These are phyloP conservation scores for Globisporangium splendens DNA, from an alignment of 352 stramenopile genomes.

Conservation along the genomic window DNA sequence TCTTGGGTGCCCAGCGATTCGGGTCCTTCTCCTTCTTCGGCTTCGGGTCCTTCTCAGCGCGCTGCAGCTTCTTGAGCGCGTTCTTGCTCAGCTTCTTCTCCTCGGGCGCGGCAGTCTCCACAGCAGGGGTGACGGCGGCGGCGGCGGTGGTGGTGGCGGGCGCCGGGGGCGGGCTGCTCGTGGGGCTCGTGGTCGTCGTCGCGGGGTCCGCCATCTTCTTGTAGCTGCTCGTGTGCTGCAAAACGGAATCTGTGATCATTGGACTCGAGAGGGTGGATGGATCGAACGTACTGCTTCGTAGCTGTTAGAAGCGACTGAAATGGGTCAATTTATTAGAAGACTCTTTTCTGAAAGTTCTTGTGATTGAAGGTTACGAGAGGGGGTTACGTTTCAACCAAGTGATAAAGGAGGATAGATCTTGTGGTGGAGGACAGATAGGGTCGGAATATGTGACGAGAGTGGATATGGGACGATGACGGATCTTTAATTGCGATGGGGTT, in stretches of 20 bases:
- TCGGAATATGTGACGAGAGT: too few species aligned
- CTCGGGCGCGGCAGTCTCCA: constrained; percentile 13
- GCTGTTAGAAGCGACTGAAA: neutral
- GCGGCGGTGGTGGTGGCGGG: constrained; percentile 12
- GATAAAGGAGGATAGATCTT: neutral
- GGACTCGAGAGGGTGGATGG: neutral
- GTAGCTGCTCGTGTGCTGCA: neutral
- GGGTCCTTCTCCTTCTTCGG: constrained; percentile 96
- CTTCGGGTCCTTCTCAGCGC: constrained; percentile 82
- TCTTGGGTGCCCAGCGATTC: constrained; percentile 86
- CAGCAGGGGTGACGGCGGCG: constrained; percentile 1
- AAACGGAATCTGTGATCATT: constrained; percentile 2
- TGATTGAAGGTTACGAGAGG: neutral
- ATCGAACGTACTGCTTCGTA: neutral
- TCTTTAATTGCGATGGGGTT: too few species aligned
- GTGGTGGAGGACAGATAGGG: too few species aligned
- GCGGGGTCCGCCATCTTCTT: constrained; percentile 11
- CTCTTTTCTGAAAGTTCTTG: constrained; percentile 1
- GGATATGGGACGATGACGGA: too few species aligned
- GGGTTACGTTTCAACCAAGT: neutral
- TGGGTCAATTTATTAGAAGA: constrained; percentile 7
- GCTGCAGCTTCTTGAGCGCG: constrained; percentile 92
- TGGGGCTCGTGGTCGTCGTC: neutral
- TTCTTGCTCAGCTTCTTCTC: constrained; percentile 93
- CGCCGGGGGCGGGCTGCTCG: too few species aligned